Conservation (phyloP, 1,284 basidiomycete genomes). For the Sparassis latifolia region DNA sequence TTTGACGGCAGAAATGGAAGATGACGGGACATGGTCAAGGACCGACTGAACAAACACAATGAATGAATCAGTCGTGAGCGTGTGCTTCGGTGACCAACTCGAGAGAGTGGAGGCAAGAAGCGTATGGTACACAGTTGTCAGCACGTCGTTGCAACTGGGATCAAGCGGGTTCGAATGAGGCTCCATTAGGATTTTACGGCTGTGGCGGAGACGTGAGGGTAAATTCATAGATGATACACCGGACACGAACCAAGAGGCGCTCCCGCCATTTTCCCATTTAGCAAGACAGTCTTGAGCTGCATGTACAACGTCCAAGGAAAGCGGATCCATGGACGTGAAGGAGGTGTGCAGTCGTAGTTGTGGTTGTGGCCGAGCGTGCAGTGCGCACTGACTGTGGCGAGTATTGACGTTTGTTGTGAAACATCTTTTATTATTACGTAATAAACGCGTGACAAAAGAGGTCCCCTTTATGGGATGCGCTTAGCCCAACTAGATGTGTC, state of each 20-base stretch:
- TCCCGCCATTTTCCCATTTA: constrained; percentile 52
- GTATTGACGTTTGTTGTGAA: too few species aligned
- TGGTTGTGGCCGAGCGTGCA: too few species aligned
- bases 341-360: background rate
- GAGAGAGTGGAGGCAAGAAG: constrained; percentile 51
- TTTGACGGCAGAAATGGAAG: constrained; percentile 36
- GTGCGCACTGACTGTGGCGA: too few species aligned
- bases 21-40: constrained; percentile 55
- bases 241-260: constrained; percentile 49
- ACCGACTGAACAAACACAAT: constrained; percentile 59
- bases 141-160: constrained; percentile 41
- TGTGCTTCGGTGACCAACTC: constrained; percentile 44
- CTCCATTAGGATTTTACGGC: constrained; percentile 50
- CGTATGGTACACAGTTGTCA: constrained; percentile 61
- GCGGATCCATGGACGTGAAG: background rate
- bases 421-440: too few species aligned
- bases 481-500: too few species aligned
- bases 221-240: background rate
- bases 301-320: constrained; percentile 24
- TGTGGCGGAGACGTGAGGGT: constrained; percentile 22
- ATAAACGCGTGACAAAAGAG: too few species aligned
- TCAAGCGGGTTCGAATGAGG: constrained; percentile 53
- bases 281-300: constrained; percentile 21
- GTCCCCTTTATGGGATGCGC: too few species aligned
- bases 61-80: constrained; percentile 43